A percentile compares a stretch with the other conserved stretches of the same genome.
These are phyloP conservation scores for Ascochyta koolunga DNA, from an alignment of 2,329 filamentous ascomycete species.

Conservation along the genomic window DNA sequence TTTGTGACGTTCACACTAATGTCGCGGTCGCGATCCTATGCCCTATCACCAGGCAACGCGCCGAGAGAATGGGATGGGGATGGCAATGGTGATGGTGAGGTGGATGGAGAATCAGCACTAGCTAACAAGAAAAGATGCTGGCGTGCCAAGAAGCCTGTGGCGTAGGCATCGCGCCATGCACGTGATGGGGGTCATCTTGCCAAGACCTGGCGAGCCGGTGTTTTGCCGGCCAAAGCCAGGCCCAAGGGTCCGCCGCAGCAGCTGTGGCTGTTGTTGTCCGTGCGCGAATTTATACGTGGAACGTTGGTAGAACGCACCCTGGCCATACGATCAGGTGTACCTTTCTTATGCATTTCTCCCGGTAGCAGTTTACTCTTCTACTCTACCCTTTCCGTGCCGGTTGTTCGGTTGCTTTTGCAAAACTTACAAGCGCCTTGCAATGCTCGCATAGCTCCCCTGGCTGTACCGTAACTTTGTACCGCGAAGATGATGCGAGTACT, in stretches of 20 bases:
- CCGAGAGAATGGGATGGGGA: not conserved
- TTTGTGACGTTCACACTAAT: not conserved
- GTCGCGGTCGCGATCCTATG: constrained; percentile 1
- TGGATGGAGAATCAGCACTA: constrained; percentile 3
- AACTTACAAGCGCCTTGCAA: constrained; percentile 11
- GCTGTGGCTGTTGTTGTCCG: constrained; percentile 11
- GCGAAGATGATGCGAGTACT: constrained; percentile 60
- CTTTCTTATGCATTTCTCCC: constrained; percentile 1
- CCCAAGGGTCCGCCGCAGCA: constrained; percentile 7
- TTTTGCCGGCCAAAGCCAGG: constrained; percentile 20
- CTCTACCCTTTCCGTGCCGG: not conserved
- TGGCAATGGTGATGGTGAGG: constrained; percentile 10
- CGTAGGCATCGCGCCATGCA: no score
- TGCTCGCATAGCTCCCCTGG: constrained; percentile 26
- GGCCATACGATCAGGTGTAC: not conserved
- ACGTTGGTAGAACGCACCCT: constrained; percentile 1
- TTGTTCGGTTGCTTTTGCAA: not conserved
- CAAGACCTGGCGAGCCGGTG: constrained; percentile 15
- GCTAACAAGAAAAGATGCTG: not conserved
- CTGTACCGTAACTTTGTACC: not conserved
- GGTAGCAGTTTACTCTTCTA: not conserved
- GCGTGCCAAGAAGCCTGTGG: no score
- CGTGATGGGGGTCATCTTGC: not conserved
- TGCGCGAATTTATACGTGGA: constrained; percentile 33
- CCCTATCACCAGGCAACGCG: constrained; percentile 6